phyloP scores from a whole-genome alignment of 805 yeast species.

The Saccharomyces paradoxus region DNA sequence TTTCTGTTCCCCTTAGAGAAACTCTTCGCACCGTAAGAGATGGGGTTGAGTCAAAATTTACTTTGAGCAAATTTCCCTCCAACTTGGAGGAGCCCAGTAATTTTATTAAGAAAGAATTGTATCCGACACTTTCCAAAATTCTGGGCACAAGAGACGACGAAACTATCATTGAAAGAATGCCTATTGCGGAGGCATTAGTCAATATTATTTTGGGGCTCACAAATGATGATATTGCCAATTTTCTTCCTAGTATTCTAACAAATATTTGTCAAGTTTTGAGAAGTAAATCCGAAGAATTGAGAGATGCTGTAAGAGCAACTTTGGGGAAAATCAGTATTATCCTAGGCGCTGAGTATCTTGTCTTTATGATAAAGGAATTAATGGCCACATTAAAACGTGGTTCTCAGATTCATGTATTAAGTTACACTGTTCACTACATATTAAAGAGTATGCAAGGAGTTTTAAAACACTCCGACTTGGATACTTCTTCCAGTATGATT shows the following conservation, averaged over 20 bases:
- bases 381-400: conserved; percentile 76
- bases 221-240: conserved; percentile 43
- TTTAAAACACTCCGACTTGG: conserved; percentile 64
- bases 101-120: conserved; percentile 48
- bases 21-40: conserved; percentile 26
- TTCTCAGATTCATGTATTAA: conserved; percentile 86
- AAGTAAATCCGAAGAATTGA: conserved; percentile 73
- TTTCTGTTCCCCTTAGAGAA: conserved; percentile 43
- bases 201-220: conserved; percentile 57
- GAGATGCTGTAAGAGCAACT: conserved; percentile 77
- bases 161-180: conserved; percentile 66
- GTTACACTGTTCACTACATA: conserved; percentile 75
- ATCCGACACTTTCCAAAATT: conserved; percentile 53
- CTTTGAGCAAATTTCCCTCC: conserved; percentile 31
- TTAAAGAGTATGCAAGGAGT: conserved; percentile 43
- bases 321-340: conserved; percentile 54
- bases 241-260: conserved; percentile 76
- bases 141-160: conserved; percentile 65
- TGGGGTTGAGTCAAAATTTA: conserved; percentile 9
- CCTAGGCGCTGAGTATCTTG: conserved; percentile 67
- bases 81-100: conserved; percentile 33
- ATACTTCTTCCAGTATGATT: conserved; percentile 51
- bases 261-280: conserved; percentile 83
- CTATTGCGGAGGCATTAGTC: conserved; percentile 73
- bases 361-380: conserved; percentile 70